Evolutionary conservation across 768 basidiomycete genomes (phyloP).

Genomic region (Podaxis sp.): DNA sequence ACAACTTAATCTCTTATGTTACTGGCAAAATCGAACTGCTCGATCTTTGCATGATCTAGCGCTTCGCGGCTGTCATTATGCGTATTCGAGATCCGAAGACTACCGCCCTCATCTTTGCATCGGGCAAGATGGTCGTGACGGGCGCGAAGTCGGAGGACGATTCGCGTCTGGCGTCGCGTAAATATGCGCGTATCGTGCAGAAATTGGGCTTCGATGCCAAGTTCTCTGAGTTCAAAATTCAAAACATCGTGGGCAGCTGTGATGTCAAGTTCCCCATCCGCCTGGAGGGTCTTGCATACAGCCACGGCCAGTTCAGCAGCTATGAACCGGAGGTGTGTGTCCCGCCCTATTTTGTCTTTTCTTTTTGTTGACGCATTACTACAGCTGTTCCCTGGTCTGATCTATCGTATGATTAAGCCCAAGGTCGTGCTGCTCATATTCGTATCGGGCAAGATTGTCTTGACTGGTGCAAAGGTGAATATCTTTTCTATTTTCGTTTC

Average conservation of each 20-base stretch:
- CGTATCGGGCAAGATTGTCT: conserved; percentile 98
- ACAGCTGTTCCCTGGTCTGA: conserved; percentile 96
- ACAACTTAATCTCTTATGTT: conserved; percentile 36
- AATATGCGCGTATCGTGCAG: conserved; percentile 99
- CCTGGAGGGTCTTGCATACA: conserved; percentile 94
- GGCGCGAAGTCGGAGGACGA: conserved; percentile 99
- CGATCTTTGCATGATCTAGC: conserved; percentile 67
- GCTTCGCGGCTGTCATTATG: conserved; percentile 99
- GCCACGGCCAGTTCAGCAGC: conserved; percentile 96
- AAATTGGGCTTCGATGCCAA: conserved; percentile 99
- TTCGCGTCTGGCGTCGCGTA: conserved; percentile 92
- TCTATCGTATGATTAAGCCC: conserved; percentile 99
- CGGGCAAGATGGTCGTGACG: conserved; percentile 99
- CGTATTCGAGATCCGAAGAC: conserved; percentile 99
- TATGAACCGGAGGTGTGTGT: conserved; percentile 91
- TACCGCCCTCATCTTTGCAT: conserved; percentile 98
- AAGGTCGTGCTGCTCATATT: conserved; percentile 99
- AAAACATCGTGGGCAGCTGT: conserved; percentile 98
- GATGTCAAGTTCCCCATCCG: conserved; percentile 99
- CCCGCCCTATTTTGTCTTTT: not conserved
- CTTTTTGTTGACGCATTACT: conserved; percentile 14
- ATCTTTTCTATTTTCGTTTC: conserved; percentile 20
- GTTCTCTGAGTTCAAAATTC: conserved; percentile 99
- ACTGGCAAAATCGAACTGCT: conserved; percentile 61
- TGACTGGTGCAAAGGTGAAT: conserved; percentile 97